phyloP scores from a whole-genome alignment of 2,329 filamentous ascomycete genomes.

The Cadophora gregata region DNA sequence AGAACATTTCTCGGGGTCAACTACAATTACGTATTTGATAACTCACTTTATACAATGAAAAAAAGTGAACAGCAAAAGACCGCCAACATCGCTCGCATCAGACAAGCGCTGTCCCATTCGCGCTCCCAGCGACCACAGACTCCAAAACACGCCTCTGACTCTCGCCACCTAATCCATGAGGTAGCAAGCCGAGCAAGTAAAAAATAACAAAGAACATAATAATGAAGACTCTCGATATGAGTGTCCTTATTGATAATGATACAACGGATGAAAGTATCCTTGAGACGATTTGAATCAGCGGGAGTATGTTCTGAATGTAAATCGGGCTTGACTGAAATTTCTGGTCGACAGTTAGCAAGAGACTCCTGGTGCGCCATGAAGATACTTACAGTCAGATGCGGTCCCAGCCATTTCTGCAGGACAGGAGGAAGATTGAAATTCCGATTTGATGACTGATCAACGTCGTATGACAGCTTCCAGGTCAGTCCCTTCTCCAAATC shows the following conservation, averaged over 20 bases:
- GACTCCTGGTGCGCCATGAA: not conserved
- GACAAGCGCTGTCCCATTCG: slow-evolving; percentile 8
- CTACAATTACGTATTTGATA: no score
- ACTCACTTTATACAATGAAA: no score
- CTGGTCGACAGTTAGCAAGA: slow-evolving; percentile 13
- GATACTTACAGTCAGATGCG: slow-evolving; percentile 27
- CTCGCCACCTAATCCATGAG: slow-evolving; percentile 8
- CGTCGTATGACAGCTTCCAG: slow-evolving; percentile 29
- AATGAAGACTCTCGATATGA: slow-evolving; percentile 29
- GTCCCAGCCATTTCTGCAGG: slow-evolving; percentile 26
- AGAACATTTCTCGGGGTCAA: no score
- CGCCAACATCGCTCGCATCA: no score
- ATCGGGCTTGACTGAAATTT: slow-evolving; percentile 24
- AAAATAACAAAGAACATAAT: slow-evolving; percentile 27
- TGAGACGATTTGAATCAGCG: slow-evolving; percentile 23
- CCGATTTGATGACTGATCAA: not conserved
- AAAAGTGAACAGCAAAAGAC: no score
- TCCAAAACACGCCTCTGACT: slow-evolving; percentile 22
- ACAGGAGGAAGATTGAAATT: slow-evolving; percentile 22
- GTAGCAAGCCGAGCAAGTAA: slow-evolving; percentile 29
- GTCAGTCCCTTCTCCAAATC: slow-evolving; percentile 29
- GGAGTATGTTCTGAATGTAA: slow-evolving; percentile 18
- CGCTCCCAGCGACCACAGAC: slow-evolving; percentile 17
- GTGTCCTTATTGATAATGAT: slow-evolving; percentile 27
- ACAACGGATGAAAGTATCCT: slow-evolving; percentile 27